phyloP scores from a whole-genome alignment of 441 rosid genomes.

The Theobroma grandiflorum region DNA sequence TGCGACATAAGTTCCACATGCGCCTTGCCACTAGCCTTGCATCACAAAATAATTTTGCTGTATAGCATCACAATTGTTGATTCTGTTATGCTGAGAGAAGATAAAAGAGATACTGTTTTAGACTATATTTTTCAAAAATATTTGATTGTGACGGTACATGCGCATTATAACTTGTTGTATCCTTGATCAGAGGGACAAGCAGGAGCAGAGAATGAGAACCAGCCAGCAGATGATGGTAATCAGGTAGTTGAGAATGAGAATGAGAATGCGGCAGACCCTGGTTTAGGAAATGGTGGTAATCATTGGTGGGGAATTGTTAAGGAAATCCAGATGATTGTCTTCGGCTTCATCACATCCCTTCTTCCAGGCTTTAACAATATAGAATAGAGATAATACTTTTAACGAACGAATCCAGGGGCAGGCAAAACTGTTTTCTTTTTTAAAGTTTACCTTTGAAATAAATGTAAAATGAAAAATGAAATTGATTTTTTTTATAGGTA shows the following conservation, averaged over 20 bases:
- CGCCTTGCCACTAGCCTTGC: neutral
- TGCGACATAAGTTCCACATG: neutral
- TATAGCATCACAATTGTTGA: neutral
- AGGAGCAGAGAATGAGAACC: conserved; percentile 76
- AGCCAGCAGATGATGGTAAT: conserved; percentile 50
- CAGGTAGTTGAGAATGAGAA: conserved; percentile 50
- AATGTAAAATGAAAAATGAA: conserved; percentile 8
- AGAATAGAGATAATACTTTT: conserved; percentile 61
- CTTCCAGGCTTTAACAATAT: conserved; percentile 96
- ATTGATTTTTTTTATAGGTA: neutral
- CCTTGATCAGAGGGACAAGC: conserved; percentile 57
- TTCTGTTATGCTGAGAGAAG: neutral
- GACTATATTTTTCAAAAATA: neutral
- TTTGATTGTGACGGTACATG: neutral
- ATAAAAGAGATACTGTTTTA: neutral
- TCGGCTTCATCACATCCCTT: conserved; percentile 95
- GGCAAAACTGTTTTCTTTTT: neutral
- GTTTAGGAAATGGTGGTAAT: conserved; percentile 61
- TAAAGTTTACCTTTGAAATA: conserved; percentile 18
- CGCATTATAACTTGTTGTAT: conserved; percentile 21
- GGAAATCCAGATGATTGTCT: conserved; percentile 96
- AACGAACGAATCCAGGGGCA: conserved; percentile 14
- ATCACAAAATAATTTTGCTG: neutral
- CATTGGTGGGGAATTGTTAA: conserved; percentile 95
- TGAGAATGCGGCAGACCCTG: conserved; percentile 54